A percentile compares a stretch with the other conserved stretches of the same genome.
Evolutionary conservation across 2,329 filamentous ascomycete species (phyloP).

Genomic region (Colletotrichum limetticola): DNA sequence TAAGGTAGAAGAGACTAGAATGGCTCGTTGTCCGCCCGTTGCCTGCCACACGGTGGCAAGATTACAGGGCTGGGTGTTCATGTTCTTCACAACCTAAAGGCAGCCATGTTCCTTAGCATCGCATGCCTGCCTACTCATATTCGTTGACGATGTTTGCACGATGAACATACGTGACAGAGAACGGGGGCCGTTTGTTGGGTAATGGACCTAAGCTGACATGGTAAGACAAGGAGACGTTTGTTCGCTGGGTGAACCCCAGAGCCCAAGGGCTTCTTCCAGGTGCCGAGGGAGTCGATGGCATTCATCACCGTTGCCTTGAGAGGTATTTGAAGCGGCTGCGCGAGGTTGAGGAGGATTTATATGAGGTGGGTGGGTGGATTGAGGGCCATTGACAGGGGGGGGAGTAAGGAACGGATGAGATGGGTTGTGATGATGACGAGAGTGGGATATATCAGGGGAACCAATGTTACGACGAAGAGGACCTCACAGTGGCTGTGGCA

Average conservation of each 20-base stretch:
- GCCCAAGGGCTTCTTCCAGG: background rate
- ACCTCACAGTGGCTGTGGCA: too few species aligned
- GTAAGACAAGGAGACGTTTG: background rate
- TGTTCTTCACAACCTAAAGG: too few species aligned
- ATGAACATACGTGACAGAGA: too few species aligned
- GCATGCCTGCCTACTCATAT: too few species aligned
- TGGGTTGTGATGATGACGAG: background rate
- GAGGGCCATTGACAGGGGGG: background rate
- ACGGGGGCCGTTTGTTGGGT: too few species aligned
- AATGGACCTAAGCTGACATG: background rate
- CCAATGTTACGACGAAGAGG: too few species aligned
- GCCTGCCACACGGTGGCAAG: too few species aligned
- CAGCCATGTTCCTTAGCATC: too few species aligned
- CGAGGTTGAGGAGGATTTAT: background rate
- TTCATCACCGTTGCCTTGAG: background rate
- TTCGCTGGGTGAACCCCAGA: background rate
- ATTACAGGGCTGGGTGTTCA: too few species aligned
- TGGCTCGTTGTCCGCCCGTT: too few species aligned
- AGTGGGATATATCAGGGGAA: background rate
- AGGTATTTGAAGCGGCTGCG: background rate
- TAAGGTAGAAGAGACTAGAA: background rate
- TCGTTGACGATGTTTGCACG: too few species aligned
- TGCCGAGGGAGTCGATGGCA: background rate
- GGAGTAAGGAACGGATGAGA: background rate
- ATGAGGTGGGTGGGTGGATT: background rate